Base-by-base conservation (phyloP, 1,284 basidiomycete species). In the Cryptococcus depauperatus region DNA sequence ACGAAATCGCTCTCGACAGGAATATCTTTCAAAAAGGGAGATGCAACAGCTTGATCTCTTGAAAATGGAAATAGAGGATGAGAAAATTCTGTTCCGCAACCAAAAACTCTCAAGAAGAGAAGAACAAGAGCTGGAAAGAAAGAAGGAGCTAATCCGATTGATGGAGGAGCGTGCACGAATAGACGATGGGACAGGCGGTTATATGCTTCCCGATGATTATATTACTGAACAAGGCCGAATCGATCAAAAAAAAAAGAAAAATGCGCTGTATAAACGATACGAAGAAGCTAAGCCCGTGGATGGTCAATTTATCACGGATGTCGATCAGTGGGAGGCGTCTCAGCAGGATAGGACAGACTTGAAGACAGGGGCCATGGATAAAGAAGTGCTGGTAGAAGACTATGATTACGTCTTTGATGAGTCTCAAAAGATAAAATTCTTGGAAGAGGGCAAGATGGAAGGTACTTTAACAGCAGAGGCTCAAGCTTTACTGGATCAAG, bases 391-490 rank as follows among this genome's bases (percentile, higher is more conserved):
- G 21, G 80, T 83, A 23, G 88, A 90, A 35, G 73, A 71, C 22
- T 98, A 95, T 66, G 93, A 98, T 54, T 99, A 91, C 68, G 93
- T 99, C 32, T 96, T 98, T 64, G 93, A 99, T 71, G 93, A 97
- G 67, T 85, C 80, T 57, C 91, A 96, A 70, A 91, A 89, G 18
- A 98, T 99, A 67, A 78, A 90, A 61, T 99, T 96, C 70, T 82
- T 95, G 62, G 82, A 90, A 78, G 90, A 92, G 52, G 78, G 80
- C 44, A 79, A 82, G 16, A 62, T 88, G 64, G 80, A 80, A 42
- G 84, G 83, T 23, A 79, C 82, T 44, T 76, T 95, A 77, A 86
- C 81, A 50, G 81, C 84, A n/a, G 84, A 86, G 52, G 91, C 96
- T 53, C 84, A 82, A 56, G 75, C 88, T 23, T 72, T 98, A 21